Base-by-base conservation (phyloP, 1,139 yeast species). In the Geotrichum aggregatum region DNA sequence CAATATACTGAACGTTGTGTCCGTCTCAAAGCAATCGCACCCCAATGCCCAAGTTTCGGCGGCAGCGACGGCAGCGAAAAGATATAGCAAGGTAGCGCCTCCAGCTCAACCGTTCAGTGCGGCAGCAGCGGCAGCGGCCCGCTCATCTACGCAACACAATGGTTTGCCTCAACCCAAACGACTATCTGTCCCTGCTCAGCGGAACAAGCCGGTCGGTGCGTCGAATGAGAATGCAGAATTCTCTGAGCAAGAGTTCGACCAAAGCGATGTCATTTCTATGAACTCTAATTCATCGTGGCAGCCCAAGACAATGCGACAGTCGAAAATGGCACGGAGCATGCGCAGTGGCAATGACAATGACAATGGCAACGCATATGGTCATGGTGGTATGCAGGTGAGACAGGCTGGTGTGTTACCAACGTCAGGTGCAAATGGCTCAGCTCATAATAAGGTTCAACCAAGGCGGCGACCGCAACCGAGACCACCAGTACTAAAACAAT, bases 221-320 rank as follows among this genome's bases (percentile, higher is more conserved):
- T n/a, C n/a, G n/a, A n/a, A n/a, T n/a, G n/a, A n/a, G n/a, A n/a
- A n/a, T n/a, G n/a, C n/a, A n/a, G 45, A 36, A 7, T 47, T 36
- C 13, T 54, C 10, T 18, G 41, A 36, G 36, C 28, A 24, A 7
- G 36, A 34, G n/a, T n/a, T 49, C 10, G 58, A 57, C 35, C 61
- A 59, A 36, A 59, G 60, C 28, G 70, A 66, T 48, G 59, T 58
- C 2, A 59, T 63, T 10, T 63, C 67, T 6, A 47, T 64, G 33
- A 57, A 54, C 33, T 63, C 68, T 6, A 68, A 64, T 39, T 64
- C 69, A 26, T 63, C 67, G 24, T 66, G 68, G 66, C 41, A 36
- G 41, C 41, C 41, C 11, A 59, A 62, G 48, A 58, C 63, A 24
- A 63, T 58, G 41, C 57, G 60, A 6, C 48, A 46, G n/a, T 40